Evolutionary conservation across 768 basidiomycete species (phyloP), one percentile per base, ranked within the genome.

Genomic region (Trametes cingulata): DNA sequence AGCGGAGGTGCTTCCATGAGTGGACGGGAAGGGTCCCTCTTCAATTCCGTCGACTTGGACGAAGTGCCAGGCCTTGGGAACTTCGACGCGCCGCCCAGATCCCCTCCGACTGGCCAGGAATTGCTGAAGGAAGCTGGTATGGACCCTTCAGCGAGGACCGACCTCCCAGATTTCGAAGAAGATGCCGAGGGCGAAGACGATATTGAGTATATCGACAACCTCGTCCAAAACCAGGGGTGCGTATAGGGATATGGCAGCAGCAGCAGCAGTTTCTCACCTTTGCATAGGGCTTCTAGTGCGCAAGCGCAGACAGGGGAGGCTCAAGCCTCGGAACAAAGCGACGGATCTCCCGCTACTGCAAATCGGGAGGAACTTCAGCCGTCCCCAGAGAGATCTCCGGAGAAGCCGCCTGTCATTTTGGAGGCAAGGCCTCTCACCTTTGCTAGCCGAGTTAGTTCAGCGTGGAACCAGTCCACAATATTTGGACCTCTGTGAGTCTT

Each of bases 401-500:
- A 48, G 25, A 27, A 46, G 6, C 47, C 58, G 6, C 8, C 58
- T n/a, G 45, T 58, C 24, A 55, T 57, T 58, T 52, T 65, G 27
- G 57, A 45, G 25, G 61, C 56, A 4, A 43, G 27, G 12, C 54
- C 60, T 6, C 2, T 58, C 13, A 63, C 60, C 7, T 63, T 58
- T 24, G 42, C 56, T 2, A 56, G 33, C 17, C 56, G 52, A 8
- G 58, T 55, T 1, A 25, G 47, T 29, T 49, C 73, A 3, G 66
- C 69, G 8, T 84, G 82, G 73, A 81, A 75, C 58, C 73, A 74
- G 37, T 76, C 82, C n/a, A 87, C 86, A 0, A 88, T 88, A 25
- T 88, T 88, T 64, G 86, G 85, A 20, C 83, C 85, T 52, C 68
- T 87, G 87, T 87, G 55, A 65, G 85, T 75, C 58, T 61, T 58